Evolutionary conservation across 1,284 basidiomycete genomes (phyloP), one percentile per base, ranked within the genome.

Genomic region (Mycena sp.): DNA sequence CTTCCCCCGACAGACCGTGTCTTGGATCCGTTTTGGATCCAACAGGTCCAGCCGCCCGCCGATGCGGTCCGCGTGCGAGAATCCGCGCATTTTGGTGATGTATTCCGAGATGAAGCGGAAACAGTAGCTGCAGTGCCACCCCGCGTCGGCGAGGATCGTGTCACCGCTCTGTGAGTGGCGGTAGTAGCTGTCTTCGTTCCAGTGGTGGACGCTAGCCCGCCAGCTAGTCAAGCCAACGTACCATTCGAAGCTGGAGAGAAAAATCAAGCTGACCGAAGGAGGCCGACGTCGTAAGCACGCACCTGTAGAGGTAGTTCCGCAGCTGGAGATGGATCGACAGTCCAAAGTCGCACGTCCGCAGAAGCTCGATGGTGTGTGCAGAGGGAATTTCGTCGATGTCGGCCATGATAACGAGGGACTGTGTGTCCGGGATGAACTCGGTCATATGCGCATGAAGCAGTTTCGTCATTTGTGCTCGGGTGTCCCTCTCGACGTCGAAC

Each of bases 311-410:
- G 72, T 85, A 91, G 69, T 89, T 87, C 41, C 83, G 82, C 65
- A 91, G 76, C 67, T 88, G 85, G 3, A 92, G 81, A 69, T 91
- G 90, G 17, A 92, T 77, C 4, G 83, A 79, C 19, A 73, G 65
- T 3, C 84, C 84, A 66, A 85, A 86, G 48, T 84, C 80, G 73
- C 90, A 92, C n/a, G 78, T 71, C 61, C 82, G 81, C 43, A 92
- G 78, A 0, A 92, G 81, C 21, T 77, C 69, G 10, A 90, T 73
- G 16, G 90, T 87, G 62, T 85, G 81, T 17, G 77, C 72, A 0
- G 85, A 82, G 4, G 89, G 86, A 53, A 92, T 83, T 74, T 92
- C 90, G 74, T 92, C 90, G 16, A 91, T 78, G 72, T 93, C 90
- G 9, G 86, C 85, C 81, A 89, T 87, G 62, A 91, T 72, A 30